Evolutionary conservation across 768 basidiomycete genomes (phyloP), one percentile per base, ranked within the genome.

Genomic region (Pleurotus tuber-regium): DNA sequence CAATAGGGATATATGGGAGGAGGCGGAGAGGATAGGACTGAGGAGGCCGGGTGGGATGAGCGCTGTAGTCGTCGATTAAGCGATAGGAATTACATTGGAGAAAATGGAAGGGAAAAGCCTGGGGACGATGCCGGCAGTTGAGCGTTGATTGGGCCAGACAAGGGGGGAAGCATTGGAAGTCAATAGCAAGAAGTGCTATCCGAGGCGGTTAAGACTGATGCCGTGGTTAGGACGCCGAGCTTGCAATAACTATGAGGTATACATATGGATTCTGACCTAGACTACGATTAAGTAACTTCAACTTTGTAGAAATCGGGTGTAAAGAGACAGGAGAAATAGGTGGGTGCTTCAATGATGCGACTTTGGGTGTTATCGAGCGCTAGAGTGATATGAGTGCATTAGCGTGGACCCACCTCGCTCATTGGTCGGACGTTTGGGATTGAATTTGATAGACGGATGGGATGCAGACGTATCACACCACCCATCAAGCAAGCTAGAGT

Each of bases 331-430:
- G 29, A 33, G 29, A 48, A 23, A 14, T 8, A 44, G 43, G 43
- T 44, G 43, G 43, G 43, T 44, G 26, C 19, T 11, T 44, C 24
- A 12, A 44, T 25, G 23, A 28, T n/a, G n/a, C n/a, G n/a, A n/a
- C n/a, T n/a, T n/a, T n/a, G 35, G 2, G 35, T 36, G 35, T 38
- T 6, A 8, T 38, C 21, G n/a, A 38, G 35, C n/a, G 35, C 35
- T 38, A 38, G n/a, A 19, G n/a, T 7, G n/a, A 38, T 38, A 19
- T 38, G 35, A 38, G 19, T 14, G 14, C 19, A 29, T 44, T 44
- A 44, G 43, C 43, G 43, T 44, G 43, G 43, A 14, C 43, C 43
- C 43, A 44, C 43, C n/a, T 44, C 26, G 43, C 43, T 7, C 43
- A 28, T 30, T 44, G 43, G 35, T 38, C 35, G 35, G 35, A 38